Base-by-base conservation (phyloP, 495 filamentous ascomycete species). In the Aspergillus indologenus region DNA sequence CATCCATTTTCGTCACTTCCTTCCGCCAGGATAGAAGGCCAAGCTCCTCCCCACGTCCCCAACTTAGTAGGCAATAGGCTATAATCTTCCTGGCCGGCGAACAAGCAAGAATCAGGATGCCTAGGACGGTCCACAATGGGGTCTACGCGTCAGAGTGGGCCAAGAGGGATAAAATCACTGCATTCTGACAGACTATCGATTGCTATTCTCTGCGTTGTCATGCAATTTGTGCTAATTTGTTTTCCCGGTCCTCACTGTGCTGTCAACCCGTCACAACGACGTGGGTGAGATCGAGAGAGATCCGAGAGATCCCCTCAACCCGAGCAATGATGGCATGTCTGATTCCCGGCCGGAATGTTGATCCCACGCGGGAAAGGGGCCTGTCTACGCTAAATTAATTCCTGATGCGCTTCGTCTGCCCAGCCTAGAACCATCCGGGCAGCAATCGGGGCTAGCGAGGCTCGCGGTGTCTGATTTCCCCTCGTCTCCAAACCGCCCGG, bases 71-170 rank as follows among this genome's bases (percentile, higher is more conserved):
- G 24, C n/a, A 26, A 17, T 19, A 19, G 24, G 24, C 17, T 14
- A 22, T 26, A 48, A 5, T 26, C 47, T 26, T 26, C 48, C 48
- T 51, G 24, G 14, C 2, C 29, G 18, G 23, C 48, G 48, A 23
- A 23, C 45, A 21, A 23, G 45, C 45, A 20, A 47, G 45, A 29
- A 51, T 24, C 48, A 51, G 24, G 21, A 51, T 29, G 48, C 48
- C 48, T 51, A n/a, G 29, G 29, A 18, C 48, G 48, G 29, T 31
- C 48, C 48, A 31, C 22, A 5, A 29, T 15, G 48, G 24, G 23
- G 45, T 48, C 48, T 51, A 51, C 48, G 48, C 48, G 48, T 51
- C 48, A 31, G 18, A 31, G 48, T 51, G 48, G 48, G 48, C 48
- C 48, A 51, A 17, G 18, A 18, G 29, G 48, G 47, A 50, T 24